A percentile compares a stretch with the other conserved stretches of the same genome.
These are phyloP conservation scores for Arthroderma uncinatum DNA, from an alignment of 2,329 filamentous ascomycete genomes.

Conservation along the genomic window DNA sequence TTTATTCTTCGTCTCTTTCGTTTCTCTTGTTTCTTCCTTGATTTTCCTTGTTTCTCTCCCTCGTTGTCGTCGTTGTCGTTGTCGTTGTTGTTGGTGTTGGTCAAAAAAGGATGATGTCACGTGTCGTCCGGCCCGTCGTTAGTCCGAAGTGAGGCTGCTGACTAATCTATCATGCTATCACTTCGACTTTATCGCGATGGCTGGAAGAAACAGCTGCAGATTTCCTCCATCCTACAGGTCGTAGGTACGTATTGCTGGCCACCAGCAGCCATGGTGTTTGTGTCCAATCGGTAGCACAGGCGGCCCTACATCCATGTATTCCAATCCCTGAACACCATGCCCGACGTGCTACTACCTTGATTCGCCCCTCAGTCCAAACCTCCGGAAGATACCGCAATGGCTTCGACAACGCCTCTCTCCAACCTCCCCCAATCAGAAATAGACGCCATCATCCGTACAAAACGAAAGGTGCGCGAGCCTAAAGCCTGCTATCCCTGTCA, in stretches of 20 bases:
- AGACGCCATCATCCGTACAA: constrained; percentile 38
- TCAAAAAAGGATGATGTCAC: too few species aligned
- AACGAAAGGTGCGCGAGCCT: constrained; percentile 38
- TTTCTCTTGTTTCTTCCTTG: not conserved
- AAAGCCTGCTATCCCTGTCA: constrained; percentile 39
- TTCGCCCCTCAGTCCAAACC: not conserved
- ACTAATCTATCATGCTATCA: not conserved
- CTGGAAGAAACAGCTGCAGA: not conserved
- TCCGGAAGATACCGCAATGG: constrained; percentile 9
- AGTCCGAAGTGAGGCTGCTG: not conserved
- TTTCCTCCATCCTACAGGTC: not conserved
- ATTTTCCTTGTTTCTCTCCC: not conserved
- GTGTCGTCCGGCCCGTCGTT: not conserved
- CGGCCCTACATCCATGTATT: not conserved
- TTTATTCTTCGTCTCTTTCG: not conserved
- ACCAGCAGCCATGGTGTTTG: not conserved
- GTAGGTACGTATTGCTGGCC: not conserved
- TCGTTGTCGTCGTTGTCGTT: not conserved
- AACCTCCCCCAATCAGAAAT: constrained; percentile 37
- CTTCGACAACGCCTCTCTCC: constrained; percentile 23
- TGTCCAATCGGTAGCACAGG: not conserved
- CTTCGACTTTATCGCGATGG: not conserved
- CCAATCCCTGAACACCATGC: not conserved
- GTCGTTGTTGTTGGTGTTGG: not conserved
- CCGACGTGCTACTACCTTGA: not conserved